Evolutionary conservation across 2,329 filamentous ascomycete species (phyloP), one percentile per base, ranked within the genome.

Genomic region (Cytospora piceae): DNA sequence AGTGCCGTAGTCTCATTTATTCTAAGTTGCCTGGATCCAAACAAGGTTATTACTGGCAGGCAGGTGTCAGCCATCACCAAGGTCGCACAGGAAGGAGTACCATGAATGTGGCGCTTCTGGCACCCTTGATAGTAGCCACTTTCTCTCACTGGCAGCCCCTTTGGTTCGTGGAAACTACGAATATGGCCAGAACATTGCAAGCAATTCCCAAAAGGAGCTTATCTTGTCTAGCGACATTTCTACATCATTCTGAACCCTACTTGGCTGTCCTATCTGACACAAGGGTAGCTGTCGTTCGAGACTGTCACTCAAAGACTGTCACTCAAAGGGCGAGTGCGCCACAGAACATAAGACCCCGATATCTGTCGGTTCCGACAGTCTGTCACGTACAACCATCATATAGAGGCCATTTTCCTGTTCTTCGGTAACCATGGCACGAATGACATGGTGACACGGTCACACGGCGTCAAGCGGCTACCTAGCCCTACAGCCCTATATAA

Each of bases 381-480:
- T 24, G 60, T 63, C 53, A 57, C 55, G 53, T 54, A 63, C 31
- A 29, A 31, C 54, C 46, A 49, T 49, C n/a, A 37, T 37, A 49
- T 49, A 17, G 20, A 20, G n/a, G 24, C 46, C n/a, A 29, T n/a
- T 49, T 22, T 29, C 15, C 24, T 31, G 12, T 17, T 29, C 29
- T 37, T n/a, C 31, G 17, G 15, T 46, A 8, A 14, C 3, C 32
- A 31, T 49, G 32, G 51, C 51, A 32, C 29, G 27, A 42, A 37
- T 42, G 60, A 42, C 20, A 42, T 15, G 8, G 39, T n/a, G 46
- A 24, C 46, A 49, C 9, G 15, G 46, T 49, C n/a, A 49, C 46
- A 49, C 46, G 46, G 46, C 61, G 61, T 22, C 61, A 63, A 63
- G 61, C 53, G 54, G 61, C 51, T 51, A 55, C 56, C 61, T 63